Percentiles rank a stretch among this genome's conserved stretches.
These are phyloP conservation scores for Tylopilus microsporus DNA, from an alignment of 1,284 basidiomycete genomes.

Conservation along the genomic window DNA sequence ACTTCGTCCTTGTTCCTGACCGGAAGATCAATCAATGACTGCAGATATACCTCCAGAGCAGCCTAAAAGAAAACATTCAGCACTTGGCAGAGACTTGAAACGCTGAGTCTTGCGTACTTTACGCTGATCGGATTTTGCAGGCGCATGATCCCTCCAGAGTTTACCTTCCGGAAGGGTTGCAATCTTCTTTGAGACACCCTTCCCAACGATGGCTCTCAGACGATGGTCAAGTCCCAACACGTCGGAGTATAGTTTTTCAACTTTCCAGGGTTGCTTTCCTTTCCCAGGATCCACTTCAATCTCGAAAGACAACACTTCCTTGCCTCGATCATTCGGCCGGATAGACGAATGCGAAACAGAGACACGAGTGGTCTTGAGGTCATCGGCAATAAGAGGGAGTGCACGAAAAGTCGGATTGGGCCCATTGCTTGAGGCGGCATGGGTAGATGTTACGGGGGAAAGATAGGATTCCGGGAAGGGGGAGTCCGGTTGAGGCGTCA, in stretches of 20 bases:
- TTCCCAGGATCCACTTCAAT: conserved; percentile 63
- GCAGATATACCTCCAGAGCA: conserved; percentile 83
- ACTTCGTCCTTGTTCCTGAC: conserved; percentile 87
- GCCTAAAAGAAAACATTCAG: conserved; percentile 41
- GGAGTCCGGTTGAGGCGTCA: conserved; percentile 24
- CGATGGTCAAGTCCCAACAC: conserved; percentile 80
- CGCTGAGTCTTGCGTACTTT: conserved; percentile 54
- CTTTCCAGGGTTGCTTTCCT: conserved; percentile 75
- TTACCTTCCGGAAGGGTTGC: conserved; percentile 82
- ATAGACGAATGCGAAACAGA: conserved; percentile 72
- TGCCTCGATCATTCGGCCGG: conserved; percentile 78
- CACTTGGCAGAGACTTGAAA: not conserved
- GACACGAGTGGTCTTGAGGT: conserved; percentile 62
- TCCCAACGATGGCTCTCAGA: conserved; percentile 60
- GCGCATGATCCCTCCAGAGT: conserved; percentile 95
- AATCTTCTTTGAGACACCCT: conserved; percentile 73
- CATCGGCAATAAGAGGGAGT: conserved; percentile 61
- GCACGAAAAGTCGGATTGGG: conserved; percentile 50
- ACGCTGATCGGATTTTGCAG: conserved; percentile 91
- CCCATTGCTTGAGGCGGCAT: conserved; percentile 10
- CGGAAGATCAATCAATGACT: conserved; percentile 77
- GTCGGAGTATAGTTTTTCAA: conserved; percentile 93
- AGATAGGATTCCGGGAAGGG: conserved; percentile 32
- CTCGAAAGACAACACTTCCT: conserved; percentile 81
- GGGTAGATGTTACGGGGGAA: conserved; percentile 19